Evolutionary conservation across 2,329 filamentous ascomycete species (phyloP).

Genomic region (Akanthomyces lecanii): DNA sequence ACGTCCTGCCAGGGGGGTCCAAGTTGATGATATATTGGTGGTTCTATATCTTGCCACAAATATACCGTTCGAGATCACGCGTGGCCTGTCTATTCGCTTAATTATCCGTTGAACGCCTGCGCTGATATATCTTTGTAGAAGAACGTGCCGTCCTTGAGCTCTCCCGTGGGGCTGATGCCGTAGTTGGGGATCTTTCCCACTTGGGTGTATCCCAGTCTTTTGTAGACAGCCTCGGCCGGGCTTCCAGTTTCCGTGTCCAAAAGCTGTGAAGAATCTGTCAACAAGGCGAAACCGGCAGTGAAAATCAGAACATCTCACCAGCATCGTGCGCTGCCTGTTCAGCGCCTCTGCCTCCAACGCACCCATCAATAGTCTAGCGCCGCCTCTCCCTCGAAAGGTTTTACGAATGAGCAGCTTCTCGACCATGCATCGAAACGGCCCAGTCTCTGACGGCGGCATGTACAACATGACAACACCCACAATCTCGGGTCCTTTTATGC

Average conservation of each 20-base stretch:
- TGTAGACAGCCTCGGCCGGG: slow-evolving; percentile 50
- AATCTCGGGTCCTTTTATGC: slow-evolving; percentile 41
- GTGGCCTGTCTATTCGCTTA: neutral
- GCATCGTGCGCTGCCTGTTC: slow-evolving; percentile 43
- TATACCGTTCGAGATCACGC: neutral
- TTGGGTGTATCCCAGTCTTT: slow-evolving; percentile 52
- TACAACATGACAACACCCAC: slow-evolving; percentile 54
- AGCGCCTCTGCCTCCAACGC: slow-evolving; percentile 53
- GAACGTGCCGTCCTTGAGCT: slow-evolving; percentile 48
- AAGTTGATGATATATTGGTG: neutral
- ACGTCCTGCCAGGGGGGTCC: neutral
- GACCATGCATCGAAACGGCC: slow-evolving; percentile 49
- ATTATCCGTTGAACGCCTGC: slow-evolving; percentile 1
- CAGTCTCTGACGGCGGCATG: slow-evolving; percentile 52
- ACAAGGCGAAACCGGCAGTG: neutral
- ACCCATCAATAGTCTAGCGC: slow-evolving; percentile 47
- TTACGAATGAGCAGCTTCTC: slow-evolving; percentile 57
- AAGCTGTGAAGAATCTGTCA: slow-evolving; percentile 33
- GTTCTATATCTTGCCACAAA: neutral
- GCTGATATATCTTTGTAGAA: slow-evolving; percentile 53
- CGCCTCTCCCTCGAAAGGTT: slow-evolving; percentile 45
- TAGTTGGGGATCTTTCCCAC: slow-evolving; percentile 53
- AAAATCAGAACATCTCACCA: slow-evolving; percentile 41
- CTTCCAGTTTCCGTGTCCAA: slow-evolving; percentile 51
- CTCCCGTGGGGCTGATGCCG: slow-evolving; percentile 45